Evolutionary conservation across 1,284 basidiomycete genomes (phyloP).

Genomic region (Wolfiporia cocos): DNA sequence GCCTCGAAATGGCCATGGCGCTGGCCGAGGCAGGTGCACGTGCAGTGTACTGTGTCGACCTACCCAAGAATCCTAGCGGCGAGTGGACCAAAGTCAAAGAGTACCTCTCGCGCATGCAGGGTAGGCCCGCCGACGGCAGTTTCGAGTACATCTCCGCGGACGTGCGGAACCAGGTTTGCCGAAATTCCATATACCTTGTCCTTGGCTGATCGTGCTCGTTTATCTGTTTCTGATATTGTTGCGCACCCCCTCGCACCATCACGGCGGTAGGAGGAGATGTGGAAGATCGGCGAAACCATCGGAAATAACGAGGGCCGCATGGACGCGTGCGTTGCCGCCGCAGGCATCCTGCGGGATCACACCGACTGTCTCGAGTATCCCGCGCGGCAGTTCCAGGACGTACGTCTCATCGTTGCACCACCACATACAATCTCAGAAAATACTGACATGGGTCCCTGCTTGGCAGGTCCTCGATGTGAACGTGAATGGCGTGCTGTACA

Average conservation of each 20-base stretch:
- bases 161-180: constrained; percentile 50
- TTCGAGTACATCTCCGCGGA: constrained; percentile 65
- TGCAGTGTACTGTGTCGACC: constrained; percentile 72
- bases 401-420: constrained; percentile 19
- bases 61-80: constrained; percentile 55
- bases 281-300: constrained; percentile 49
- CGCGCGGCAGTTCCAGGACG: constrained; percentile 63
- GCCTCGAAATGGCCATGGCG: constrained; percentile 77
- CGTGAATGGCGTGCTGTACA: constrained; percentile 70
- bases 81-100: constrained; percentile 59
- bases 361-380: constrained; percentile 69
- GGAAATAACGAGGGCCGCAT: constrained; percentile 60
- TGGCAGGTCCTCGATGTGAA: constrained; percentile 73
- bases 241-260: too few species aligned
- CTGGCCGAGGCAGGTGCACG: constrained; percentile 75
- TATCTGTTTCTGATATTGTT: not conserved
- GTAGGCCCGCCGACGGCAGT: constrained; percentile 32
- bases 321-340: constrained; percentile 73
- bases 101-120: constrained; percentile 41
- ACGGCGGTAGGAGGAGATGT: constrained; percentile 32
- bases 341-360: constrained; percentile 46
- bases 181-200: not conserved
- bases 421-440: not conserved
- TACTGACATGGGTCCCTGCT: constrained; percentile 47
- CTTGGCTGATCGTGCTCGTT: not conserved